Base-by-base conservation (phyloP, 106 monocot species). In the Acorus calamus region DNA sequence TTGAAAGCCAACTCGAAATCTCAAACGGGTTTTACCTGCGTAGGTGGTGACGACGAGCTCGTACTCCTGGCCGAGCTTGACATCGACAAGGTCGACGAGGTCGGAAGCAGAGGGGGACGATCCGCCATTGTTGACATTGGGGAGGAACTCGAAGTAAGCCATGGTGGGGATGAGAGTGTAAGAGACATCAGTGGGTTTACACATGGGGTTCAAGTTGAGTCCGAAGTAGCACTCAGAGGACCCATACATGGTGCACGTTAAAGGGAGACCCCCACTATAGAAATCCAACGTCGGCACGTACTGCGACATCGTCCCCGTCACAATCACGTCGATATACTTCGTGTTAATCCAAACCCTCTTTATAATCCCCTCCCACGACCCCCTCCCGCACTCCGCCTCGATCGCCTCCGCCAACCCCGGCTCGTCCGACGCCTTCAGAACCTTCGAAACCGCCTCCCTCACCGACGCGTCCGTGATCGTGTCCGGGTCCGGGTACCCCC, bases 151-250 rank as follows among this genome's bases (percentile, higher is more conserved):
- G 43, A 81, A 93, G 76, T 93, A 93, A 28, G 78, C 77, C 85
- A 88, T 83, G 62, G 82, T 88, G 11, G 93, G 93, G 53, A 93
- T 83, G 57, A 89, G 68, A 0, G 93, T 88, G 74, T 93, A 93
- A 14, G 85, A 51, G 7, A 93, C 93, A 11, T 89, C 83, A 51
- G 48, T 51, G 6, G 93, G 85, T 63, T 86, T 83, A 64, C 80
- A 83, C 74, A 93, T 80, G n/a, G 93, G 93, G 8, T 78, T 69
- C 5, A 93, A 76, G 45, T 93, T 93, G 13, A 93, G 81, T 4
- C 93, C 93, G 46, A 93, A 93, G 61, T 89, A 93, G 71, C 93
- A 93, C 76, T 93, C 93, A 4, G 93, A 93, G 0, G 88, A 89
- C 6, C 78, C 93, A 49, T 93, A 93, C 93, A 88, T 93, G 42